A percentile compares a stretch with the other conserved stretches of the same genome.
These are phyloP conservation scores for Skeletonema marinoi DNA, from an alignment of 108 stramenopile species.

Conservation along the genomic window DNA sequence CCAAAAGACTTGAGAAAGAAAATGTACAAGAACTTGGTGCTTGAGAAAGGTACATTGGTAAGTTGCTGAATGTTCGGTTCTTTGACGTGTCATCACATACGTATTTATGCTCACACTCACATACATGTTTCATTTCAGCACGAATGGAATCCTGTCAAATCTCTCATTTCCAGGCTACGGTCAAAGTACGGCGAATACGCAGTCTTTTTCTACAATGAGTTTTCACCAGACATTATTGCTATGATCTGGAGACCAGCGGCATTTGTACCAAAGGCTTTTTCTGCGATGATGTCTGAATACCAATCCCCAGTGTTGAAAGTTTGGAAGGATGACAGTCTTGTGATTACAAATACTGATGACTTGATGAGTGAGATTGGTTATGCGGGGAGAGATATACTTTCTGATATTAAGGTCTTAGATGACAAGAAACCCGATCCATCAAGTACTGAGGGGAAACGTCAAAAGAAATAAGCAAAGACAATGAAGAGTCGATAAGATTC, in stretches of 20 bases:
- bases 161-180: slow-evolving; percentile 57
- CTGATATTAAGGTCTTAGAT: slow-evolving; percentile 53
- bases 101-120: slow-evolving; percentile 5
- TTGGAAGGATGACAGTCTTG: slow-evolving; percentile 70
- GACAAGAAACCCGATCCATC: not conserved
- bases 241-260: slow-evolving; percentile 77
- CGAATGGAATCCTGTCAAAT: slow-evolving; percentile 72
- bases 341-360: slow-evolving; percentile 65
- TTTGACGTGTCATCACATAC: not conserved
- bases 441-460: not conserved
- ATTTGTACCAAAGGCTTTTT: slow-evolving; percentile 59
- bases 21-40: slow-evolving; percentile 69
- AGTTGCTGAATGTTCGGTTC: slow-evolving; percentile 11
- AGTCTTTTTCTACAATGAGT: slow-evolving; percentile 84
- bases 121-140: slow-evolving; percentile 21
- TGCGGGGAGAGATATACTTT: slow-evolving; percentile 50
- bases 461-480: too few species aligned
- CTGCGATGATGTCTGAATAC: slow-evolving; percentile 73
- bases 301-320: slow-evolving; percentile 49
- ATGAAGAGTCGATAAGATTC: too few species aligned
- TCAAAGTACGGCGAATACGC: slow-evolving; percentile 61
- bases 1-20: slow-evolving; percentile 71
- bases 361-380: slow-evolving; percentile 61
- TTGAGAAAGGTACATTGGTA: slow-evolving; percentile 41
- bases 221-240: slow-evolving; percentile 76